Conservation (phyloP, 2,329 filamentous ascomycete genomes). For the Aspergillus alliaceus region DNA sequence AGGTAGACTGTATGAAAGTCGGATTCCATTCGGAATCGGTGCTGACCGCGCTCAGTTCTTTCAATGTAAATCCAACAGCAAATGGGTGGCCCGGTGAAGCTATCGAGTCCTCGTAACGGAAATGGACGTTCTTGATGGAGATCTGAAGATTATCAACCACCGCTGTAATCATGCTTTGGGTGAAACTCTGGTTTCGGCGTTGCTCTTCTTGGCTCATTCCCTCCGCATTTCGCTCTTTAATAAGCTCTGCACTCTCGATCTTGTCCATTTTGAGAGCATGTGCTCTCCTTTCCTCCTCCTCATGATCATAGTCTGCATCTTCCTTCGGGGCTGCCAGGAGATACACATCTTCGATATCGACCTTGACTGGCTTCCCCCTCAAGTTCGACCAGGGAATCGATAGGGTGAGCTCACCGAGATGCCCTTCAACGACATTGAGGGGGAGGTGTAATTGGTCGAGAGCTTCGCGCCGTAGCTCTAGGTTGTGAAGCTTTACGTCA, state of each 20-base stretch:
- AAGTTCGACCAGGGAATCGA: slow-evolving; percentile 98
- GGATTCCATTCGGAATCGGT: slow-evolving; percentile 94
- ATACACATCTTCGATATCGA: slow-evolving; percentile 96
- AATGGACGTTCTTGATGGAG: slow-evolving; percentile 96
- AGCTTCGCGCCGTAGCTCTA: slow-evolving; percentile 90
- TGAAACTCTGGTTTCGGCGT: slow-evolving; percentile 97
- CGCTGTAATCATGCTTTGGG: slow-evolving; percentile 88
- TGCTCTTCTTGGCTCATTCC: slow-evolving; percentile 94
- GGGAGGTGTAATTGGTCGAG: slow-evolving; percentile 96
- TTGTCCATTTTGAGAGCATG: slow-evolving; percentile 99
- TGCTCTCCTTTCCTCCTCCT: slow-evolving; percentile 82
- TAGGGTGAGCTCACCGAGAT: slow-evolving; percentile 87
- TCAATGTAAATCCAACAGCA: slow-evolving; percentile 84
- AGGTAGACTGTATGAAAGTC: slow-evolving; percentile 89
- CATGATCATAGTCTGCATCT: slow-evolving; percentile 87
- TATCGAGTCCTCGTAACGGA: slow-evolving; percentile 97
- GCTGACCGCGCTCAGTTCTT: slow-evolving; percentile 95
- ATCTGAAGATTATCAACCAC: slow-evolving; percentile 99
- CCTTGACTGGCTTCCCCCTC: slow-evolving; percentile 87
- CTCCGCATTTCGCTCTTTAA: slow-evolving; percentile 90
- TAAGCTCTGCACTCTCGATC: slow-evolving; percentile 89
- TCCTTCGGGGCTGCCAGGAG: slow-evolving; percentile 92
- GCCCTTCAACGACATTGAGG: slow-evolving; percentile 93
- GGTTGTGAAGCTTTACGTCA: slow-evolving; percentile 90
- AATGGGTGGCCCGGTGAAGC: slow-evolving; percentile 95